A percentile compares a stretch with the other conserved stretches of the same genome.
phyloP scores from a whole-genome alignment of 352 stramenopile species.

The Globisporangium abappressorium region DNA sequence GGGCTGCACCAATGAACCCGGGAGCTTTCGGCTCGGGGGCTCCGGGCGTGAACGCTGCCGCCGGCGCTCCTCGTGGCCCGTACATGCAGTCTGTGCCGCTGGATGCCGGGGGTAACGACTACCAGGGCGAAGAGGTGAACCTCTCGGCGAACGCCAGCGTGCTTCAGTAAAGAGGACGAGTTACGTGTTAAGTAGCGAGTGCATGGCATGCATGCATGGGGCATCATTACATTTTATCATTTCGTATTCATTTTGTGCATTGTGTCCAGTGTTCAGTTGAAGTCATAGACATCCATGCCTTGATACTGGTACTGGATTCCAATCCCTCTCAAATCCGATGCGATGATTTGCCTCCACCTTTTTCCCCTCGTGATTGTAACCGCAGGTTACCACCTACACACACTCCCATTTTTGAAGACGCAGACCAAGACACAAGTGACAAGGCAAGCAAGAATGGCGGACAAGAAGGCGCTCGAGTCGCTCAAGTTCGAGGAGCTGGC shows the following conservation, averaged over 20 bases:
- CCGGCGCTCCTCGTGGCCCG: not conserved
- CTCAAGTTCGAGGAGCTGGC: conserved; percentile 84
- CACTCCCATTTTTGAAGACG: conserved; percentile 5
- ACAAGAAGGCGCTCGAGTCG: conserved; percentile 59
- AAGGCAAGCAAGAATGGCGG: conserved; percentile 18
- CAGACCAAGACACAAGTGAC: not conserved
- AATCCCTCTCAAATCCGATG: not conserved
- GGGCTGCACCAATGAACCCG: conserved; percentile 11
- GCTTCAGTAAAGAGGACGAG: conserved; percentile 44
- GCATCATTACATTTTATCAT: not conserved
- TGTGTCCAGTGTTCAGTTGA: not conserved
- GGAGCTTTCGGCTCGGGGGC: conserved; percentile 27
- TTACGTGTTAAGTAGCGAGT: not conserved
- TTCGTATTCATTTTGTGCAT: not conserved
- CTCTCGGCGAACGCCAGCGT: conserved; percentile 68
- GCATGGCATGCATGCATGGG: not conserved
- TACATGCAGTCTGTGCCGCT: conserved; percentile 28
- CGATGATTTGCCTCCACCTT: not conserved
- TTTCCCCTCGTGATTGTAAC: not conserved
- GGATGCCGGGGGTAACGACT: conserved; percentile 29
- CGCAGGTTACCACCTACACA: not conserved
- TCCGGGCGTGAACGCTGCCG: conserved; percentile 12
- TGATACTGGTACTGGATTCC: not conserved
- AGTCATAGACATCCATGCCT: not conserved
- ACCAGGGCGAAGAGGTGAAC: conserved; percentile 57